Evolutionary conservation across 441 rosid species (phyloP).

Genomic region (Omphalea diandra): DNA sequence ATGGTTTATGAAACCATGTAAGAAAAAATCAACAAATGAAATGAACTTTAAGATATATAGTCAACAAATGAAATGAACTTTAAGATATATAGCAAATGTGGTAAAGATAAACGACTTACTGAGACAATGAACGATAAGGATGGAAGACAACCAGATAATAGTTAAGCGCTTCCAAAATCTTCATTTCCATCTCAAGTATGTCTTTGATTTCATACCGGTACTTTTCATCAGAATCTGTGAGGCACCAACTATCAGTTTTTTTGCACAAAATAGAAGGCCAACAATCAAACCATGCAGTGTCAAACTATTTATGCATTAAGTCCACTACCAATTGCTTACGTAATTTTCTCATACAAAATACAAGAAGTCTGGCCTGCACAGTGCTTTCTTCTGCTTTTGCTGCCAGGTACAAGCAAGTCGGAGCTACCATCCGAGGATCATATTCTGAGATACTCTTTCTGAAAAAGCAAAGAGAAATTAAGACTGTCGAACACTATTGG

Average conservation of each 20-base stretch:
- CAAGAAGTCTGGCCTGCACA: slow-evolving; percentile 77
- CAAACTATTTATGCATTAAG: slow-evolving; percentile 4
- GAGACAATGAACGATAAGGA: slow-evolving; percentile 82
- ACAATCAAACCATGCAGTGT: slow-evolving; percentile 10
- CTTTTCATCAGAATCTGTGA: slow-evolving; percentile 77
- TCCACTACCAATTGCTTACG: slow-evolving; percentile 42
- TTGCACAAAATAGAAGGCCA: slow-evolving; percentile 9
- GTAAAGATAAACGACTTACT: slow-evolving; percentile 47
- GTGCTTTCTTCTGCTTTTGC: slow-evolving; percentile 99
- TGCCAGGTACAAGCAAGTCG: slow-evolving; percentile 95
- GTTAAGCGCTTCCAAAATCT: slow-evolving; percentile 87
- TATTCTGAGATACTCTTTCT: slow-evolving; percentile 90
- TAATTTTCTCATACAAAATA: slow-evolving; percentile 61
- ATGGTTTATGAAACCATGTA: too few species aligned
- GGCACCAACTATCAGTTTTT: slow-evolving; percentile 27
- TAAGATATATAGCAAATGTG: too few species aligned
- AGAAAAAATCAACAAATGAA: not conserved
- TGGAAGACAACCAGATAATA: slow-evolving; percentile 93
- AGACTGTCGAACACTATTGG: slow-evolving; percentile 9
- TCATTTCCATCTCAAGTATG: slow-evolving; percentile 99
- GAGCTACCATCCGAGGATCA: slow-evolving; percentile 93
- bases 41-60: slow-evolving; percentile 9
- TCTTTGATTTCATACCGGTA: slow-evolving; percentile 81
- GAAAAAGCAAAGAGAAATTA: slow-evolving; percentile 27
- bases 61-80: too few species aligned